These are phyloP conservation scores for Penicillium polonicum DNA, from an alignment of 2,329 filamentous ascomycete species.

Conservation along the genomic window DNA sequence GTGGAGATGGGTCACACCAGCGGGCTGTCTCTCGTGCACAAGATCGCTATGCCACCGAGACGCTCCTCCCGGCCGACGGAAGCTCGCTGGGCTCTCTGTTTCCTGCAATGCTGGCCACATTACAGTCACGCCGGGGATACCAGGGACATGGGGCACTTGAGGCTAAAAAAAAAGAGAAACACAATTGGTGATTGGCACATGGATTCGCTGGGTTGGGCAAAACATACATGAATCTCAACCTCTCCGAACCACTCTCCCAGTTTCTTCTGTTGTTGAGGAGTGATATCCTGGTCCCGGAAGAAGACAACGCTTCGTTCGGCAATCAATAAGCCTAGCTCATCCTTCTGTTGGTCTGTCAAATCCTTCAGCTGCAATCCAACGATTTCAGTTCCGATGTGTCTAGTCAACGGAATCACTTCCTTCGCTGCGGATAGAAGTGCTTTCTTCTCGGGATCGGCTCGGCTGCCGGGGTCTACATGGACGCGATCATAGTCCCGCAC, in stretches of 20 bases:
- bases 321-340: slow-evolving; percentile 62
- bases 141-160: slow-evolving; percentile 69
- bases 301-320: slow-evolving; percentile 67
- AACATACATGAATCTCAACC: slow-evolving; percentile 64
- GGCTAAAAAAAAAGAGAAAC: slow-evolving; percentile 47
- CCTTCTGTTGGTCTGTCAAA: slow-evolving; percentile 57
- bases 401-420: slow-evolving; percentile 62
- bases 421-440: slow-evolving; percentile 60
- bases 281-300: slow-evolving; percentile 61
- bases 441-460: slow-evolving; percentile 65
- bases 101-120: slow-evolving; percentile 70
- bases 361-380: slow-evolving; percentile 64
- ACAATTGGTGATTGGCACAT: background rate
- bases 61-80: slow-evolving; percentile 66
- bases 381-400: slow-evolving; percentile 64
- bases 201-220: slow-evolving; percentile 24
- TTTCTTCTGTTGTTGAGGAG: slow-evolving; percentile 62
- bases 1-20: slow-evolving; percentile 68
- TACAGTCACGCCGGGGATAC: slow-evolving; percentile 62
- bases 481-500: slow-evolving; percentile 59
- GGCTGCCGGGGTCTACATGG: slow-evolving; percentile 60
- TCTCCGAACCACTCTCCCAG: slow-evolving; percentile 64
- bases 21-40: slow-evolving; percentile 68
- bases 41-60: slow-evolving; percentile 70
- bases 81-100: slow-evolving; percentile 60